Evolutionary conservation across 2,329 filamentous ascomycete genomes (phyloP).

Genomic region (Talaromyces sp.): DNA sequence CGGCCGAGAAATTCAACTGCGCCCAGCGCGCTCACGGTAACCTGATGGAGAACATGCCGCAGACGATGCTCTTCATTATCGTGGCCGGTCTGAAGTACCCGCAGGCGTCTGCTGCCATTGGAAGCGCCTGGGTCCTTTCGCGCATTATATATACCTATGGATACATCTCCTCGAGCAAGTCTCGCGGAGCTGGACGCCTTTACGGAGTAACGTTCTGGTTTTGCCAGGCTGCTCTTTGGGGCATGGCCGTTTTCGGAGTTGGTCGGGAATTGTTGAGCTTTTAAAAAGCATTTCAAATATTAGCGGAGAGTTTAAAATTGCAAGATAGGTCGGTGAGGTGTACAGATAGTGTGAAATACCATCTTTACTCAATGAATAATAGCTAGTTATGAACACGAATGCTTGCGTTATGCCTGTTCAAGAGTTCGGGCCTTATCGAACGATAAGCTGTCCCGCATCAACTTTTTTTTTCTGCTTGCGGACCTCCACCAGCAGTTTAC

Average conservation of each 20-base stretch:
- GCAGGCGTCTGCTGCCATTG: constrained; percentile 39
- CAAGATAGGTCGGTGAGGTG: not conserved
- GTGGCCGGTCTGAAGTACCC: constrained; percentile 53
- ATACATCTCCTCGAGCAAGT: constrained; percentile 37
- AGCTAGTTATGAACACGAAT: not conserved
- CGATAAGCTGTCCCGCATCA: not conserved
- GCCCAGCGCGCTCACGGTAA: constrained; percentile 55
- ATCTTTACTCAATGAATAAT: not conserved
- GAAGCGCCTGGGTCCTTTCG: constrained; percentile 47
- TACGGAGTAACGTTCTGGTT: constrained; percentile 34
- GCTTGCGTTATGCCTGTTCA: not conserved
- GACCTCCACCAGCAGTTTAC: not conserved
- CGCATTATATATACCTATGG: constrained; percentile 46
- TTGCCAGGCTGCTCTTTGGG: constrained; percentile 36
- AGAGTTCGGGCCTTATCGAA: not conserved
- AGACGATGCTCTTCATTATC: constrained; percentile 47
- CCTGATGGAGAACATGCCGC: constrained; percentile 54
- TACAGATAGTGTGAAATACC: not conserved
- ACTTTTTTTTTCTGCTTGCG: not conserved
- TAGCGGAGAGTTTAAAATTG: not conserved
- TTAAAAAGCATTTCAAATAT: constrained; percentile 5
- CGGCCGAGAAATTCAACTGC: constrained; percentile 46
- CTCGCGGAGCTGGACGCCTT: constrained; percentile 32
- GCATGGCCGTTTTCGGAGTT: constrained; percentile 32
- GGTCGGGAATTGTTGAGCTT: constrained; percentile 22